phyloP scores from a whole-genome alignment of 1,284 basidiomycete genomes.

The Boletellus deceptivus region DNA sequence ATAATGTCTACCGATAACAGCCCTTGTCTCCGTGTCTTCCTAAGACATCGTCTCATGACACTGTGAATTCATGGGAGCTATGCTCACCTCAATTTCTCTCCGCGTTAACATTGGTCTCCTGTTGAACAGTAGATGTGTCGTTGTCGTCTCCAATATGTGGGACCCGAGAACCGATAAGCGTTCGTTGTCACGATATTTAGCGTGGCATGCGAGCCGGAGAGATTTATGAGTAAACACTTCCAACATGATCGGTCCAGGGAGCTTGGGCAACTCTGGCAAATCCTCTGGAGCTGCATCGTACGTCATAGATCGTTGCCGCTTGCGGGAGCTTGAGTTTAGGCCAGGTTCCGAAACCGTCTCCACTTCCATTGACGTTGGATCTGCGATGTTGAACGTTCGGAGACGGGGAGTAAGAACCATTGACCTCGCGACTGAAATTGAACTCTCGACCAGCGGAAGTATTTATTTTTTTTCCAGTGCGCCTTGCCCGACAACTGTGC shows the following conservation, averaged over 20 bases:
- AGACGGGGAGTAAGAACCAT: slow-evolving; percentile 38
- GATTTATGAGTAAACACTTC: slow-evolving; percentile 69
- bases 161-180: slow-evolving; percentile 55
- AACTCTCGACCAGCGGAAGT: slow-evolving; percentile 12
- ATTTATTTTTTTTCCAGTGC: slow-evolving; percentile 15
- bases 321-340: slow-evolving; percentile 28
- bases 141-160: slow-evolving; percentile 48
- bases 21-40: slow-evolving; percentile 36
- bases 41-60: slow-evolving; percentile 26
- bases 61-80: slow-evolving; percentile 6
- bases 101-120: slow-evolving; percentile 52
- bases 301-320: slow-evolving; percentile 33
- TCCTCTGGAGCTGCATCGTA: slow-evolving; percentile 29
- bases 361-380: slow-evolving; percentile 35
- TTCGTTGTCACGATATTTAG: slow-evolving; percentile 55
- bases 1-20: slow-evolving; percentile 47
- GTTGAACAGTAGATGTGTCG: slow-evolving; percentile 51
- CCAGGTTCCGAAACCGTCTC: slow-evolving; percentile 29
- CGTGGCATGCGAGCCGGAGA: slow-evolving; percentile 46
- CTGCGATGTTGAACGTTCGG: slow-evolving; percentile 35
- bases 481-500: slow-evolving; percentile 14
- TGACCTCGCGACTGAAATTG: slow-evolving; percentile 14
- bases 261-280: slow-evolving; percentile 40
- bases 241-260: slow-evolving; percentile 53
- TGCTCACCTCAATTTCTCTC: slow-evolving; percentile 49